Percentiles rank a stretch among this genome's conserved stretches.
These are phyloP conservation scores for Paracorniculantispora psalliotae DNA, from an alignment of 2,329 filamentous ascomycete species.

Conservation along the genomic window DNA sequence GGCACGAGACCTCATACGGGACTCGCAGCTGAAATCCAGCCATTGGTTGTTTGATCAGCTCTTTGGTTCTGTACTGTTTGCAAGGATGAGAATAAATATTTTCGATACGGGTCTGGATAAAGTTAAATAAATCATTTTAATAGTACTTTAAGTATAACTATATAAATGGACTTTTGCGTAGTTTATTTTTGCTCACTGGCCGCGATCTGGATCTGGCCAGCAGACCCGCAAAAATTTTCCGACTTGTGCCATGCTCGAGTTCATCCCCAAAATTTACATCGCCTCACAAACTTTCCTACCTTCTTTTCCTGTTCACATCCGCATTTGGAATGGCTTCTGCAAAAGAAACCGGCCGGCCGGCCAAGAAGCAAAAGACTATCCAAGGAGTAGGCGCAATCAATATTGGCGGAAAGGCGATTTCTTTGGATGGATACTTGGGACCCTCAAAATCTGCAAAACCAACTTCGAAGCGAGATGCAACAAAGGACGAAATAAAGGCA, in stretches of 20 bases:
- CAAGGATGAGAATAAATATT: background rate
- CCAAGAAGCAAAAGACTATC: constrained; percentile 35
- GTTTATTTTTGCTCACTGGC: background rate
- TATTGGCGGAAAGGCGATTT: constrained; percentile 45
- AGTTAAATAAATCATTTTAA: background rate
- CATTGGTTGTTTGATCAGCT: background rate
- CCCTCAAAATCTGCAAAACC: constrained; percentile 27
- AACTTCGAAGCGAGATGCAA: constrained; percentile 12
- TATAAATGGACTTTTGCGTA: no score
- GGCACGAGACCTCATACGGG: no score
- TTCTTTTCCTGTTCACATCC: background rate
- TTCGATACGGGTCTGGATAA: background rate
- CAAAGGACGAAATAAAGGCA: constrained; percentile 5
- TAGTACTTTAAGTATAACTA: no score
- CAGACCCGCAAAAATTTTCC: background rate
- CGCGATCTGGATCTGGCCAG: no score
- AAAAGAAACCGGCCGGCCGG: constrained; percentile 22
- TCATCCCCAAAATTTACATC: background rate
- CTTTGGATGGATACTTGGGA: constrained; percentile 44
- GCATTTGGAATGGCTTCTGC: constrained; percentile 21
- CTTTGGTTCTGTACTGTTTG: background rate
- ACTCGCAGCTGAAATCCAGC: background rate
- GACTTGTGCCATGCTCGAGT: background rate
- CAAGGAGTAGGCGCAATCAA: constrained; percentile 34
- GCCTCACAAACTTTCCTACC: no score